phyloP scores from a whole-genome alignment of 805 yeast genomes.

The Candida boleticola region DNA sequence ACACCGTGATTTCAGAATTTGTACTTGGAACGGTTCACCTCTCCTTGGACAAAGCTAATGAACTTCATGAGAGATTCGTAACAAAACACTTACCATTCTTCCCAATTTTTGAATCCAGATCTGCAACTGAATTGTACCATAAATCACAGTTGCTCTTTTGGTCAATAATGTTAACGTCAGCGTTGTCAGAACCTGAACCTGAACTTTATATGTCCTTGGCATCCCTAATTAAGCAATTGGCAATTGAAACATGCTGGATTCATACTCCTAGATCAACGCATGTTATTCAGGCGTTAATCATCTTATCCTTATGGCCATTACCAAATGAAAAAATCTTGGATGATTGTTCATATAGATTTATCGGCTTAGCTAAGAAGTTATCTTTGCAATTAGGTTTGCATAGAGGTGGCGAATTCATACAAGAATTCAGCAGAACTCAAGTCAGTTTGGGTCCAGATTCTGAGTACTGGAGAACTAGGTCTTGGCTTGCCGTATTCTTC shows the following conservation, averaged over 20 bases:
- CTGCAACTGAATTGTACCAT: constrained; percentile 73
- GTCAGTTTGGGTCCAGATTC: constrained; percentile 81
- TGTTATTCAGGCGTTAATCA: constrained; percentile 83
- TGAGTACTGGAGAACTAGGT: constrained; percentile 89
- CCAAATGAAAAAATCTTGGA: constrained; percentile 91
- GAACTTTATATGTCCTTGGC: constrained; percentile 72
- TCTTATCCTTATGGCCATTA: constrained; percentile 87
- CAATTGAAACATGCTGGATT: constrained; percentile 91
- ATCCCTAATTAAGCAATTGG: constrained; percentile 76
- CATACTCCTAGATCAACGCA: constrained; percentile 92
- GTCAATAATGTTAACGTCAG: constrained; percentile 86
- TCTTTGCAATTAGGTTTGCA: constrained; percentile 88
- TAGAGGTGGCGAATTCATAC: constrained; percentile 81
- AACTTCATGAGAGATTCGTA: constrained; percentile 69
- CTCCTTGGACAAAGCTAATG: constrained; percentile 64
- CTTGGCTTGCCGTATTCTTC: constrained; percentile 88
- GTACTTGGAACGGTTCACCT: constrained; percentile 73
- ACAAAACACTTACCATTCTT: constrained; percentile 67
- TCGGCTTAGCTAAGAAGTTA: constrained; percentile 80
- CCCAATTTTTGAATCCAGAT: constrained; percentile 71
- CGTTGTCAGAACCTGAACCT: constrained; percentile 85
- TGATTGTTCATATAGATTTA: constrained; percentile 86
- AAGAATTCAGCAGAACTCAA: constrained; percentile 88
- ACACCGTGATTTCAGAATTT: constrained; percentile 53
- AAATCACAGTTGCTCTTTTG: constrained; percentile 86